phyloP scores from a whole-genome alignment of 78 protist genomes.

The Dictyostelium capitatum region DNA sequence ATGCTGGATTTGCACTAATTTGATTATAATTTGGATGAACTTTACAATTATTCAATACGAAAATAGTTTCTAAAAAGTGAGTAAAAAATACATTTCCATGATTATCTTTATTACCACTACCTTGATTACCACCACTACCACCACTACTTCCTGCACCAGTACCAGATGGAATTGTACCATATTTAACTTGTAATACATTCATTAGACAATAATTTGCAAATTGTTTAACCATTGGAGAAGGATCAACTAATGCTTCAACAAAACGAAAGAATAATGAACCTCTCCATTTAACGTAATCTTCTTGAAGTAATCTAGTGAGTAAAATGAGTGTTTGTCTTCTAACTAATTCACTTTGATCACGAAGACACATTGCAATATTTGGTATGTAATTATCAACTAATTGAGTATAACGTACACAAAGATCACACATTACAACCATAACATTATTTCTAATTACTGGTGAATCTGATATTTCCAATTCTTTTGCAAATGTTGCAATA shows the following conservation, averaged over 20 bases:
- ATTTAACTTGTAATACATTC: constrained; percentile 70
- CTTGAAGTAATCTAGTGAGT: constrained; percentile 84
- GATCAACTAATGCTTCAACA: constrained; percentile 83
- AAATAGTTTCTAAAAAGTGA: constrained; percentile 84
- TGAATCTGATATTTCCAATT: constrained; percentile 71
- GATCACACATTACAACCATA: constrained; percentile 89
- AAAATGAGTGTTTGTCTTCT: constrained; percentile 85
- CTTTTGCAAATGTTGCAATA: constrained; percentile 85
- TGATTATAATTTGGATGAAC: constrained; percentile 85
- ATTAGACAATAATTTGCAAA: constrained; percentile 81
- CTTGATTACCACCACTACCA: not conserved
- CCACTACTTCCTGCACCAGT: not conserved
- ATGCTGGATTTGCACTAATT: not conserved
- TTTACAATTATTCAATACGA: constrained; percentile 76
- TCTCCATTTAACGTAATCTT: constrained; percentile 90
- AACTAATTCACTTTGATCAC: constrained; percentile 81
- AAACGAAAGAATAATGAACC: constrained; percentile 86
- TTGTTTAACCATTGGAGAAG: constrained; percentile 45
- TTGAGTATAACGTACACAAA: constrained; percentile 87
- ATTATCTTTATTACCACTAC: not conserved
- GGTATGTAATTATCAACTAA: constrained; percentile 85
- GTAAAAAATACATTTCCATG: constrained; percentile 54
- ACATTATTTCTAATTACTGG: constrained; percentile 87
- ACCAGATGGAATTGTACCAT: constrained; percentile 34
- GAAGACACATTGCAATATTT: constrained; percentile 73